A percentile compares a stretch with the other conserved stretches of the same genome.
These are phyloP conservation scores for Picochlorum sp. DNA, from an alignment of 139 green algal genomes.

Conservation along the genomic window DNA sequence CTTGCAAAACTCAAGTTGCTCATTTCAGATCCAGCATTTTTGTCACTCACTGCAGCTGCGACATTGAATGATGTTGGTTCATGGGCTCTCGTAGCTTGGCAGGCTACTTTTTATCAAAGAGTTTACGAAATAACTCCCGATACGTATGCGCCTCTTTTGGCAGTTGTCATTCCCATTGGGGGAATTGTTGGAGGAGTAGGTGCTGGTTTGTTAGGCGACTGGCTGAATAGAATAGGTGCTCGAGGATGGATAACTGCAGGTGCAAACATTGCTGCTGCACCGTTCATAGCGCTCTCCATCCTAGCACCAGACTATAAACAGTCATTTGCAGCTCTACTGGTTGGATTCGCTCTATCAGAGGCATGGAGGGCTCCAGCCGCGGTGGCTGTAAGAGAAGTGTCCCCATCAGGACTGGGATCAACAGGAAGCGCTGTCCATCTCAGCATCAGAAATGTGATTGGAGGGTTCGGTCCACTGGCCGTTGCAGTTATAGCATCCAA, in stretches of 20 bases:
- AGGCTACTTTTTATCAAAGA: slow-evolving; percentile 80
- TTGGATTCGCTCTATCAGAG: slow-evolving; percentile 70
- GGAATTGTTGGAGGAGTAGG: slow-evolving; percentile 76
- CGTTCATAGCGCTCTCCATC: slow-evolving; percentile 54
- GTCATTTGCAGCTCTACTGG: slow-evolving; percentile 63
- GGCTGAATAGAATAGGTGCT: slow-evolving; percentile 37
- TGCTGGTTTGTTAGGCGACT: slow-evolving; percentile 62
- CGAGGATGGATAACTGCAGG: slow-evolving; percentile 52
- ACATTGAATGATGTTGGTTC: slow-evolving; percentile 77
- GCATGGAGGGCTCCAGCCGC: slow-evolving; percentile 72
- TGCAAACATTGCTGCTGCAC: slow-evolving; percentile 48
- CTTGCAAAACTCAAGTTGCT: slow-evolving; percentile 15
- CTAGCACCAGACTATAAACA: slow-evolving; percentile 41
- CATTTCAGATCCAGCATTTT: slow-evolving; percentile 34
- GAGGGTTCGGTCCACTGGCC: slow-evolving; percentile 55
- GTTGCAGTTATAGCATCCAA: slow-evolving; percentile 38
- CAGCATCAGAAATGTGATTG: slow-evolving; percentile 72
- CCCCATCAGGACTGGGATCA: slow-evolving; percentile 42
- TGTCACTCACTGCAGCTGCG: slow-evolving; percentile 56
- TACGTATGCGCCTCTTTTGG: slow-evolving; percentile 74
- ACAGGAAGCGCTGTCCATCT: slow-evolving; percentile 67
- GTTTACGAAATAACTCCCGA: slow-evolving; percentile 52
- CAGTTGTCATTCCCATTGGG: slow-evolving; percentile 65
- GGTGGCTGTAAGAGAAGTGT: slow-evolving; percentile 62
- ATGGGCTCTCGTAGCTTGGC: slow-evolving; percentile 81